Percentiles rank a stretch among this genome's conserved stretches.
Evolutionary conservation across 2,329 filamentous ascomycete genomes (phyloP).

Genomic region (Clathrospora elynae): DNA sequence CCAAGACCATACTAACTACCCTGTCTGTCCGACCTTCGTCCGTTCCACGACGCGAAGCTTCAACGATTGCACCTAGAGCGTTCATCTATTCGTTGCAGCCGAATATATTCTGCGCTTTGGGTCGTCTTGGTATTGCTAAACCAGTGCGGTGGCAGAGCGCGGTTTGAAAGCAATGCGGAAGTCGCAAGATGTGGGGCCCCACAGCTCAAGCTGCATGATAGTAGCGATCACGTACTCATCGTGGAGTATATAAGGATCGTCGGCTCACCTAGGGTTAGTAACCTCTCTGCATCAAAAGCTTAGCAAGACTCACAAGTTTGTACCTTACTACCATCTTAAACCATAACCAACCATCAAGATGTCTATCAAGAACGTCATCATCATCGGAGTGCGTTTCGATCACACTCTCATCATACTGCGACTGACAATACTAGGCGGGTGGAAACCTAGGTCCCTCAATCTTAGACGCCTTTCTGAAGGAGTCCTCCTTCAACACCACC

Average conservation of each 20-base stretch:
- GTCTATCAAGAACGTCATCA: slow-evolving; percentile 52
- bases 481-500: slow-evolving; percentile 59
- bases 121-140: slow-evolving; percentile 3
- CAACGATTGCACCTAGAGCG: too few relatives aligned
- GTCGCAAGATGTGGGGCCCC: slow-evolving; percentile 12
- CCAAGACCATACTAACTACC: too few relatives aligned
- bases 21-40: too few relatives aligned
- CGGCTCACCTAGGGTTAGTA: too few relatives aligned
- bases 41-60: too few relatives aligned
- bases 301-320: neutral
- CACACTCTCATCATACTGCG: neutral
- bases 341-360: slow-evolving; percentile 22
- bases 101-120: too few relatives aligned
- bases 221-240: slow-evolving; percentile 13
- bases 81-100: too few relatives aligned
- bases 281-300: neutral
- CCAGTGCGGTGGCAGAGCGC: neutral
- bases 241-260: slow-evolving; percentile 15
- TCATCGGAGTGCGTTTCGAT: slow-evolving; percentile 48
- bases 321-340: too few relatives aligned
- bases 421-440: slow-evolving; percentile 34
- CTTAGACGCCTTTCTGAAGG: slow-evolving; percentile 48
- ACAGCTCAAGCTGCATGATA: slow-evolving; percentile 10
- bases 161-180: slow-evolving; percentile 7
- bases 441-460: slow-evolving; percentile 54